Evolutionary conservation across 495 filamentous ascomycete species (phyloP).

Genomic region (Parathielavia appendiculata): DNA sequence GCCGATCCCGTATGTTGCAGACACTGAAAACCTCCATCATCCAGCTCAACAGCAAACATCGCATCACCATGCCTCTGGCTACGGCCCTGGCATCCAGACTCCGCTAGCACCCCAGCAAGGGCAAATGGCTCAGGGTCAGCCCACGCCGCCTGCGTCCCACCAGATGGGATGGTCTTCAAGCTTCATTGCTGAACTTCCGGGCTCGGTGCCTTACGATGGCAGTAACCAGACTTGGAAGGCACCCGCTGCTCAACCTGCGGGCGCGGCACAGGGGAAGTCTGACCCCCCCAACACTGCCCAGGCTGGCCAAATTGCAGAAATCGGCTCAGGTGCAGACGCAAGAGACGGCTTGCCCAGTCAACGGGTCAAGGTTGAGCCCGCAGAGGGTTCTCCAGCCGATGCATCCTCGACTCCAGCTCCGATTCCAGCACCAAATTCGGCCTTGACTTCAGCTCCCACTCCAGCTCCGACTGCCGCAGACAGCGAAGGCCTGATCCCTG

Average conservation of each 20-base stretch:
- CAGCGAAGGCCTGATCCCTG: conserved; percentile 9
- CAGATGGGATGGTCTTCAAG: conserved; percentile 6
- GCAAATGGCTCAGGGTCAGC: neutral
- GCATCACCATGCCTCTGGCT: neutral
- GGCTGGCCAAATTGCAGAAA: neutral
- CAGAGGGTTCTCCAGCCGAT: neutral
- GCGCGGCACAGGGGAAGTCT: neutral
- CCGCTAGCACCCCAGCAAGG: neutral
- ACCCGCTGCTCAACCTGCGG: neutral
- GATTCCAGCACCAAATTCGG: conserved; percentile 20
- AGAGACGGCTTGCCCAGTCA: neutral
- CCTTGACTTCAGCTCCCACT: conserved; percentile 17
- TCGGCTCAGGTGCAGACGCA: neutral
- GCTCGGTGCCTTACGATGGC: conserved; percentile 6
- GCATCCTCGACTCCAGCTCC: conserved; percentile 13
- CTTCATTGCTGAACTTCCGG: conserved; percentile 19
- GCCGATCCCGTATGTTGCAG: neutral
- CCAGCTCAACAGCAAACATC: neutral
- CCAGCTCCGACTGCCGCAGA: conserved; percentile 14
- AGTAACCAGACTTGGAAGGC: neutral
- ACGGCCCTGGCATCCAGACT: neutral
- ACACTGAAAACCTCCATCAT: neutral
- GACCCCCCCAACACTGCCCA: neutral
- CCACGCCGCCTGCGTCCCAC: neutral
- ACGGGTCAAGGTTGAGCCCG: neutral